Base-by-base conservation (phyloP, 2,329 filamentous ascomycete species). In the Lecanicillium sp. region DNA sequence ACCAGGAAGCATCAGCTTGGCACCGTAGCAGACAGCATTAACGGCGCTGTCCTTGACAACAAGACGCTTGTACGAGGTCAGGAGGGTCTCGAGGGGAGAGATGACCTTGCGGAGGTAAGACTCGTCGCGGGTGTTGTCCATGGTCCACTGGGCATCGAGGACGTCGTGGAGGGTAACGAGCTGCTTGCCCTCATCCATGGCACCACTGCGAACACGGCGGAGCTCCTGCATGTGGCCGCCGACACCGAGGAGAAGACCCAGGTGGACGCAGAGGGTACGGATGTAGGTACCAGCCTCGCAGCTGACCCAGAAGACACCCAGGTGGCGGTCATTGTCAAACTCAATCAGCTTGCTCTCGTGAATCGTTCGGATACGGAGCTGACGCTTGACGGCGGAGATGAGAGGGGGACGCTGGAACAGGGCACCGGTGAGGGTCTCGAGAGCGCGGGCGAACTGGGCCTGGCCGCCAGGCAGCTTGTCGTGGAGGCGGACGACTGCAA, bases 221-320 rank as follows among this genome's bases (percentile, higher is more conserved):
- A 97, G 81, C 72, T 97, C 90, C 71, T 97, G 90, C 90, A 97
- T 97, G 71, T 97, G 88, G 38, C 87, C 92, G 51, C 90, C 90
- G 42, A 95, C 88, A 60, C 90, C 77, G 33, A 80, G 67, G 31
- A 80, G 62, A 42, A 80, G 67, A 64, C 87, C 87, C 50, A 98
- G 65, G 68, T 97, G 92, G 31, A 97, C 90, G 66, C 92, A 97
- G 34, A 98, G 81, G 28, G 92, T 98, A 72, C 92, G 86, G 62
- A 98, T 97, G 66, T 98, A 98, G 48, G 92, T 98, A 62, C 92
- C 92, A 38, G 62, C 92, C 69, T 98, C 92, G 66, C 92, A 98
- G 68, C 87, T 94, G 53, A 97, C 92, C 90, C 92, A 97, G 77
- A 98, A 98, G 41, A 97, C 90, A 64, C 86, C 92, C 28, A 98